These are phyloP conservation scores for Tetrahymena elliotti DNA, from an alignment of 73 alveolate genomes.

Conservation along the genomic window DNA sequence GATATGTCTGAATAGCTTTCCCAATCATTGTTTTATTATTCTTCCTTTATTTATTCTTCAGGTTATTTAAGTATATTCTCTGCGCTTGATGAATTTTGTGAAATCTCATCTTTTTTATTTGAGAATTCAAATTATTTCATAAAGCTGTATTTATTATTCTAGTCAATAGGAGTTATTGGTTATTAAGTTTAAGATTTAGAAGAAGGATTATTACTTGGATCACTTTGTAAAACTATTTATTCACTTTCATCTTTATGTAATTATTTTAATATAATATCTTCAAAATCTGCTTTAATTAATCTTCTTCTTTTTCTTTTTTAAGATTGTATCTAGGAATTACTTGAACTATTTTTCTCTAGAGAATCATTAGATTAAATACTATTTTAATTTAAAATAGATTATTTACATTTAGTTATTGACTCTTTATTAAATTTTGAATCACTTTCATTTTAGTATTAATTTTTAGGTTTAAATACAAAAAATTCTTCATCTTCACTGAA, in stretches of 20 bases:
- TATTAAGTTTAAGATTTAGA: not conserved
- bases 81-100: not conserved
- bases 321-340: not conserved
- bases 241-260: not conserved
- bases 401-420: not conserved
- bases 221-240: too few species aligned
- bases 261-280: not conserved
- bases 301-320: not conserved
- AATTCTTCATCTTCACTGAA: not conserved
- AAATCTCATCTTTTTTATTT: too few species aligned
- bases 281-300: not conserved
- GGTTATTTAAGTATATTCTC: too few species aligned
- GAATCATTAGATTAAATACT: not conserved
- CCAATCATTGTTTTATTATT: not conserved
- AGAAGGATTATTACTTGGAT: not conserved
- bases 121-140: not conserved
- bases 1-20: not conserved
- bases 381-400: not conserved
- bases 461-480: not conserved
- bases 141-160: not conserved
- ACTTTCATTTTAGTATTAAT: not conserved
- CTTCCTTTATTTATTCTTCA: not conserved
- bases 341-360: not conserved
- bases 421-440: not conserved
- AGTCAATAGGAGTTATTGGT: not conserved